Percentiles rank a stretch among this genome's conserved stretches.
Evolutionary conservation across 2,329 filamentous ascomycete genomes (phyloP).

Genomic region (Fusarium sp.): DNA sequence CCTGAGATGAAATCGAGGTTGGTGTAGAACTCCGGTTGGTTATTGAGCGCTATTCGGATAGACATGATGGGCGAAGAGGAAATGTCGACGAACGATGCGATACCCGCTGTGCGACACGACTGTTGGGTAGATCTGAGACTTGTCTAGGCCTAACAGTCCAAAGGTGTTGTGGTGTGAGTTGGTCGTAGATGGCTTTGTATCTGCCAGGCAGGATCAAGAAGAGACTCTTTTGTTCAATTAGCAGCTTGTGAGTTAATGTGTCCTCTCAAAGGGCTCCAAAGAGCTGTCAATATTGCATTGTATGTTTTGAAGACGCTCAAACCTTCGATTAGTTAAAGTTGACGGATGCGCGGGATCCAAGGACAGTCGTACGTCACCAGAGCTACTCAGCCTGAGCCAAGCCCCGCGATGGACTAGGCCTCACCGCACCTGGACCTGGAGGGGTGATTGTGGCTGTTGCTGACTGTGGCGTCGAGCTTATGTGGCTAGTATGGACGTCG

Average conservation of each 20-base stretch:
- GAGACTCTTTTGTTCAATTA: background rate
- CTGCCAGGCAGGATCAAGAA: background rate
- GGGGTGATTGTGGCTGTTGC: slow-evolving; percentile 21
- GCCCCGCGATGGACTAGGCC: slow-evolving; percentile 19
- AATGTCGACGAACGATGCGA: background rate
- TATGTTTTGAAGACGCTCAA: slow-evolving; percentile 7
- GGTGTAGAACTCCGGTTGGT: slow-evolving; percentile 78
- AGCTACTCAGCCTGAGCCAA: slow-evolving; percentile 38
- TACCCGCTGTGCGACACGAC: slow-evolving; percentile 18
- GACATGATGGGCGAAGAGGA: slow-evolving; percentile 63
- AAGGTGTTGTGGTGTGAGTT: slow-evolving; percentile 25
- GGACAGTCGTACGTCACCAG: slow-evolving; percentile 37
- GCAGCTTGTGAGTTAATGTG: background rate
- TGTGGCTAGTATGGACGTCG: slow-evolving; percentile 5
- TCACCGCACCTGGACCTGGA: slow-evolving; percentile 22
- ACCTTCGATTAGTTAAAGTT: slow-evolving; percentile 1
- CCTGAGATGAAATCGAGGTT: slow-evolving; percentile 82
- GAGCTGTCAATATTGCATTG: slow-evolving; percentile 24
- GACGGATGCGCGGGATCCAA: slow-evolving; percentile 20
- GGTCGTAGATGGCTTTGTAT: slow-evolving; percentile 4
- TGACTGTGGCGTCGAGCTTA: background rate
- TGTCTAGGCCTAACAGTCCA: slow-evolving; percentile 18
- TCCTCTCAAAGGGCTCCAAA: slow-evolving; percentile 15
- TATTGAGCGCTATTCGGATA: slow-evolving; percentile 74
- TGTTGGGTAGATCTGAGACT: slow-evolving; percentile 19